These are phyloP conservation scores for Panicum hallii DNA, from an alignment of 202 grass and related monocot genomes.

Conservation along the genomic window DNA sequence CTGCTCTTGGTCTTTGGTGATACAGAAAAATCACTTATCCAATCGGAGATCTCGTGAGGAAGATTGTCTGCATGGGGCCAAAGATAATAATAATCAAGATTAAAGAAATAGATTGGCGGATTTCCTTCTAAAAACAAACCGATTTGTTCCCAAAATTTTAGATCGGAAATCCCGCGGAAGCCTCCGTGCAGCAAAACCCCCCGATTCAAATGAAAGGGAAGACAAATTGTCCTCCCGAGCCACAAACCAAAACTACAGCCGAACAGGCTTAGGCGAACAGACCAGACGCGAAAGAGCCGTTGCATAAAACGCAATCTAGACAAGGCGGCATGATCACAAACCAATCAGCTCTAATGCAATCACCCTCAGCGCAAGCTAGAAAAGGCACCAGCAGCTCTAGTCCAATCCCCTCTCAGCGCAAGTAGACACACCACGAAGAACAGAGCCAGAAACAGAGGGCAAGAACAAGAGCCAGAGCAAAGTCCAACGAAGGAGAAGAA, in stretches of 20 bases:
- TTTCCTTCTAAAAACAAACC: not conserved
- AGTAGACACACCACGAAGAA: too few relatives aligned
- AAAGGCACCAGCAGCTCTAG: not conserved
- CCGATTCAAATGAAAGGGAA: not conserved
- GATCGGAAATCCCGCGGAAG: not conserved
- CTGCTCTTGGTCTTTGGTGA: not conserved
- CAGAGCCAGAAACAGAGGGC: not conserved
- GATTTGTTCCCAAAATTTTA: not conserved
- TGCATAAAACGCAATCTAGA: not conserved
- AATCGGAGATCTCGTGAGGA: slow-evolving; percentile 19
- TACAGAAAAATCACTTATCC: slow-evolving; percentile 3
- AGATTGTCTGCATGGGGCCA: slow-evolving; percentile 18
- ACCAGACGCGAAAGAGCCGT: not conserved
- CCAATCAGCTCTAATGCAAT: not conserved
- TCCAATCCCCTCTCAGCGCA: not conserved
- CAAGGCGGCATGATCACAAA: not conserved
- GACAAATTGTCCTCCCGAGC: not conserved
- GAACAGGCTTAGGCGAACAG: not conserved
- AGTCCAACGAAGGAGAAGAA: not conserved
- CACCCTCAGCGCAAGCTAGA: not conserved
- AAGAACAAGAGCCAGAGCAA: not conserved
- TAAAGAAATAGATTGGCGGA: not conserved
- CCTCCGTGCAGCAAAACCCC: not conserved
- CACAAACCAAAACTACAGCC: not conserved
- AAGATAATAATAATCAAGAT: not conserved